These are phyloP conservation scores for Cercospora sesami DNA, from an alignment of 2,329 filamentous ascomycete genomes.

Conservation along the genomic window DNA sequence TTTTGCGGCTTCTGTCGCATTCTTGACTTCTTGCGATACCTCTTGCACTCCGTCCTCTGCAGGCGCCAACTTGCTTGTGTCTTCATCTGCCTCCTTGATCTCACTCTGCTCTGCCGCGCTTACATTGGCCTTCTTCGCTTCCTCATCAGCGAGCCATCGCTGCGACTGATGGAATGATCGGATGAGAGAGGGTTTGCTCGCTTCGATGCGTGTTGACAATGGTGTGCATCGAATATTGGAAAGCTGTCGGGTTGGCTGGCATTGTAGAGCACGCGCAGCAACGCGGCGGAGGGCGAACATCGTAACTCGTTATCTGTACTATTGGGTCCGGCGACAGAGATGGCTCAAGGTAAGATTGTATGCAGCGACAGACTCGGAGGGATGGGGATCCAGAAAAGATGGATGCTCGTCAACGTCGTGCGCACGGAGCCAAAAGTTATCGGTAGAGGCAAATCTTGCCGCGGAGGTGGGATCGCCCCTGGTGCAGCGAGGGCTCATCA, in stretches of 20 bases:
- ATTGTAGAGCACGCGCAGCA: constrained; percentile 56
- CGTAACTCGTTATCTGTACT: constrained; percentile 1
- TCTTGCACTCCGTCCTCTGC: constrained; percentile 21
- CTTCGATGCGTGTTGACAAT: constrained; percentile 39
- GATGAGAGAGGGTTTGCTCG: constrained; percentile 40
- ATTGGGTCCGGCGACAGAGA: background rate
- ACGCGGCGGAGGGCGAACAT: constrained; percentile 62
- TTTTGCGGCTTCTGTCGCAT: constrained; percentile 21
- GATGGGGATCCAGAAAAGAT: background rate
- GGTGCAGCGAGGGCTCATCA: background rate
- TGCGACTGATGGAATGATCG: constrained; percentile 44
- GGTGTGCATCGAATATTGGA: constrained; percentile 30
- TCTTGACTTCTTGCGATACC: constrained; percentile 28
- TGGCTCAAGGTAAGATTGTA: background rate
- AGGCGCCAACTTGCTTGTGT: constrained; percentile 22
- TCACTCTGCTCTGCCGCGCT: constrained; percentile 35
- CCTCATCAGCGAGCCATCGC: constrained; percentile 42
- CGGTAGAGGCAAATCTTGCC: constrained; percentile 1
- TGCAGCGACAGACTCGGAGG: background rate
- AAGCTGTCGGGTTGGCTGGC: constrained; percentile 48
- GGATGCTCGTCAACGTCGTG: background rate
- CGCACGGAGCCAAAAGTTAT: constrained; percentile 1
- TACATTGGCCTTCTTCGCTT: constrained; percentile 34
- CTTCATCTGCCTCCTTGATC: constrained; percentile 32
- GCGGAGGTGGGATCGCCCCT: background rate